Evolutionary conservation across 225 moss, liverwort and hornwort genomes (phyloP).

Genomic region (Ulota crispa): DNA sequence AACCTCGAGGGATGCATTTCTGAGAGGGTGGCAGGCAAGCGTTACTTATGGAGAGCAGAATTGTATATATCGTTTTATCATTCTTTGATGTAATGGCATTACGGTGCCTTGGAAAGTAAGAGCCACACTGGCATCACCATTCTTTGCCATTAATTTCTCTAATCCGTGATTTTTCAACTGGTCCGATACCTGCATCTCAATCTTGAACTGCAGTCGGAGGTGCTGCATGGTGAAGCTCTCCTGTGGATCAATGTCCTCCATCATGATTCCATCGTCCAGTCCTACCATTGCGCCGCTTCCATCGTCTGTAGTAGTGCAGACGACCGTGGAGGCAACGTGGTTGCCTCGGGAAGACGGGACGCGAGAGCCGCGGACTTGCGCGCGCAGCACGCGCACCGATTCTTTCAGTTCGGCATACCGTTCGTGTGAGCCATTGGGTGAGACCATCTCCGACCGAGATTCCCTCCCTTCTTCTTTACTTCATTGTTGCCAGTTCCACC

Average conservation of each 20-base stretch:
- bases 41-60: too few relatives aligned
- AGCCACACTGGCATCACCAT: too few relatives aligned
- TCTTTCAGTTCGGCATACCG: slow-evolving; percentile 50
- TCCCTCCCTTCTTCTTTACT: neutral
- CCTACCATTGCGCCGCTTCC: neutral
- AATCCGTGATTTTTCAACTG: neutral
- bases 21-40: too few relatives aligned
- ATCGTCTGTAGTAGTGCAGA: neutral
- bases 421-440: neutral
- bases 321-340: neutral
- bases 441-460: neutral
- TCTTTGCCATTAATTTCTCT: too few relatives aligned
- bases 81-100: too few relatives aligned
- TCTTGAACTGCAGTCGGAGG: slow-evolving; percentile 43
- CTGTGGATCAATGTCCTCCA: neutral
- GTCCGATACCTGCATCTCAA: slow-evolving; percentile 43
- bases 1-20: too few relatives aligned
- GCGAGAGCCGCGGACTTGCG: slow-evolving; percentile 28
- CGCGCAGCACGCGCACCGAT: slow-evolving; percentile 45
- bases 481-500: neutral
- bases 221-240: slow-evolving; percentile 55
- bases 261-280: neutral
- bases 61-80: too few relatives aligned
- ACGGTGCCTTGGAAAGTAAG: too few relatives aligned
- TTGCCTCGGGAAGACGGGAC: neutral